Evolutionary conservation across 2,329 filamentous ascomycete genomes (phyloP), one percentile per base, ranked within the genome.

Genomic region (Hypoxylon rubiginosum): DNA sequence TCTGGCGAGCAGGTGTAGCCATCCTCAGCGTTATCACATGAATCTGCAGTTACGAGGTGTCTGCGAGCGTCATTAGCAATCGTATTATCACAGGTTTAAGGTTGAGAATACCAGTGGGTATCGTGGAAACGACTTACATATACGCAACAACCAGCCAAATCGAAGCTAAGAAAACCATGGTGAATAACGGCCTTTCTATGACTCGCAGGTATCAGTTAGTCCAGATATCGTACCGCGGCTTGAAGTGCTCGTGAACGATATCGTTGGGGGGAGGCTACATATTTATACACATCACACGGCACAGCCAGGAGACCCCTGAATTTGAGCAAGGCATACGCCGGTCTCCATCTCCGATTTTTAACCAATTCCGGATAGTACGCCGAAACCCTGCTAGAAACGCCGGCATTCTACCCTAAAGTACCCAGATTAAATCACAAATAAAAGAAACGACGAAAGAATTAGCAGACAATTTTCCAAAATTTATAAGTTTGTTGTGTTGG

Each of bases 271-370:
- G 13, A 9, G 2, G n/a, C 19, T 7, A 17, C 13, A 17, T 45
- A 21, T 45, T 45, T 45, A 45, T 45, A 17, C 41, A 45, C 41
- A 45, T 45, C 41, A 45, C 41, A 45, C 41, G 17, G 41, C 41
- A 21, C n/a, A 4, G 17, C 41, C 41, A 21, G 17, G 17, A 45
- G 41, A 45, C n/a, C 41, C 41, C 41, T 21, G 41, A 45, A 21
- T 45, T 45, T 21, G 41, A 17, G n/a, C 41, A 3, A 43, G 39
- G n/a, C 17, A 15, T n/a, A 15, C 6, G 39, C 17, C 15, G 10
- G 5, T 43, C 7, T 43, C 39, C 6, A 17, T 43, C 39, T 43
- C 39, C 39, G n/a, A 43, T 43, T 3, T 43, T 43, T 34, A 4
- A 36, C 34, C 13, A 15, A 15, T 15, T 36, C 4, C 11, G 41